phyloP scores from a whole-genome alignment of 2,329 filamentous ascomycete genomes.

The Scytalidium lignicola region DNA sequence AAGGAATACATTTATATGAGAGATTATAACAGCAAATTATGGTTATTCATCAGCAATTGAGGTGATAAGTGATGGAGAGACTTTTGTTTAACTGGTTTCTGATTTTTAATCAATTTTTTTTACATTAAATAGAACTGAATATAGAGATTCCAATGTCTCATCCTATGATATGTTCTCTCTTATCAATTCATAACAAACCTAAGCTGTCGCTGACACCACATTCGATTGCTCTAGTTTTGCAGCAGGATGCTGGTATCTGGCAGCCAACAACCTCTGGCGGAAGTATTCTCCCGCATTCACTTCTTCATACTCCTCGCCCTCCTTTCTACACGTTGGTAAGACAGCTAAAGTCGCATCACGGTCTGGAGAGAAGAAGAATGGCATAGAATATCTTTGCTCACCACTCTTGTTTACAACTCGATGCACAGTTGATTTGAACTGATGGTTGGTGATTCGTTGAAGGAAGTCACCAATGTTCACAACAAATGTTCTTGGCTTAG shows the following conservation, averaged over 20 bases:
- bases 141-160: too few species aligned
- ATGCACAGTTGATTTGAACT: conserved; percentile 40
- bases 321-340: conserved; percentile 3
- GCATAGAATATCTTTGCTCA: conserved; percentile 31
- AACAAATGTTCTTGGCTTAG: conserved; percentile 35
- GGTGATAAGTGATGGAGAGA: too few species aligned
- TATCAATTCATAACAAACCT: not conserved
- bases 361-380: conserved; percentile 41
- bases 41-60: too few species aligned
- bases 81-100: too few species aligned
- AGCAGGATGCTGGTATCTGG: conserved; percentile 12
- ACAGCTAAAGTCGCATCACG: conserved; percentile 17
- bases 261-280: conserved; percentile 6
- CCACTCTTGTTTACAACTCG: conserved; percentile 28
- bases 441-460: conserved; percentile 34
- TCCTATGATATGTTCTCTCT: too few species aligned
- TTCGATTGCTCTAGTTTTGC: not conserved
- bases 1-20: too few species aligned
- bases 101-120: too few species aligned
- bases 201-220: not conserved
- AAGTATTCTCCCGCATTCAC: conserved; percentile 7
- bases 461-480: conserved; percentile 42
- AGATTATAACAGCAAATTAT: too few species aligned
- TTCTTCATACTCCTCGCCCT: conserved; percentile 1
- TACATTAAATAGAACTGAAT: too few species aligned